phyloP scores from a whole-genome alignment of 345 rosid species.

The Salix caprea region DNA sequence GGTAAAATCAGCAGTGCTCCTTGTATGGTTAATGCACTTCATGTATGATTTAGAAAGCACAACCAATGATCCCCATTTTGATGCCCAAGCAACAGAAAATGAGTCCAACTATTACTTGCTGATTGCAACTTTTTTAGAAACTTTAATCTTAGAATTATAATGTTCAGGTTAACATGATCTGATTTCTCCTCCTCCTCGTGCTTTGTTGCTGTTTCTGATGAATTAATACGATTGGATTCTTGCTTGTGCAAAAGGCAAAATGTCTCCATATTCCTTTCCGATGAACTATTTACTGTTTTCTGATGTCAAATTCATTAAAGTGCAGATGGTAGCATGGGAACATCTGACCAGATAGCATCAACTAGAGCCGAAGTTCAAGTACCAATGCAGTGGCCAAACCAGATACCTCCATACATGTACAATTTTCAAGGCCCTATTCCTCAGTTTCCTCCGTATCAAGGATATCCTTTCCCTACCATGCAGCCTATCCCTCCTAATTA shows the following conservation, averaged over 20 bases:
- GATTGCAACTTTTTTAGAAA: too few relatives aligned
- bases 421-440: conserved; percentile 41
- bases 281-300: neutral
- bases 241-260: neutral
- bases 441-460: conserved; percentile 59
- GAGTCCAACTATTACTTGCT: neutral
- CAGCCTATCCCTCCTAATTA: conserved; percentile 44
- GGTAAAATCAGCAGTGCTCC: neutral
- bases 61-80: neutral
- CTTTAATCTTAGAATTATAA: neutral
- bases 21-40: neutral
- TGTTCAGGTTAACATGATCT: neutral
- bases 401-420: conserved; percentile 61
- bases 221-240: neutral
- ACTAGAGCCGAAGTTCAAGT: conserved; percentile 39
- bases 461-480: conserved; percentile 64
- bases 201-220: neutral
- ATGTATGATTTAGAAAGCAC: neutral
- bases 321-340: conserved; percentile 46
- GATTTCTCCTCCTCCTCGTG: neutral
- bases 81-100: neutral
- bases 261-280: neutral
- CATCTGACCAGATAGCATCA: conserved; percentile 30
- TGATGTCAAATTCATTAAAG: conserved; percentile 9
- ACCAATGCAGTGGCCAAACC: conserved; percentile 68